Conservation (phyloP, 805 yeast genomes). For the Kurtzmaniella fragi region DNA sequence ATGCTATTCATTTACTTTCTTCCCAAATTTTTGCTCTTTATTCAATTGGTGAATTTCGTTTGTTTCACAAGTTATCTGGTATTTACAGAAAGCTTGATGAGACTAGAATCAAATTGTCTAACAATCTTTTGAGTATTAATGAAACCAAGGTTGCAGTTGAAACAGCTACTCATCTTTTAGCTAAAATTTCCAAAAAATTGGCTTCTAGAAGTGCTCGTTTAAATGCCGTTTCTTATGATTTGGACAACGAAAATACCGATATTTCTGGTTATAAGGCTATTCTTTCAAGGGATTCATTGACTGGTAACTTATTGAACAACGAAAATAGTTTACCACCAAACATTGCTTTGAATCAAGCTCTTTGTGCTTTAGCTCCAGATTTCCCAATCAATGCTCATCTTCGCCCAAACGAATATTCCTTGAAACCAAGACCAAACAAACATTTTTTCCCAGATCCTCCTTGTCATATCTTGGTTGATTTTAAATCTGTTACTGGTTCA, state of each 20-base stretch:
- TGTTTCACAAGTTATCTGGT: slow-evolving; percentile 49
- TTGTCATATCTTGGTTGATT: slow-evolving; percentile 70
- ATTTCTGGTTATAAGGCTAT: slow-evolving; percentile 64
- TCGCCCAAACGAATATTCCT: slow-evolving; percentile 20
- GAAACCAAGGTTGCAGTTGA: slow-evolving; percentile 48
- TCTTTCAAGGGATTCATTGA: slow-evolving; percentile 54
- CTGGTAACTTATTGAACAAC: slow-evolving; percentile 51
- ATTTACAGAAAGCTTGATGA: slow-evolving; percentile 57
- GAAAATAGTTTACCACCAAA: slow-evolving; percentile 45
- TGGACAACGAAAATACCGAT: slow-evolving; percentile 40
- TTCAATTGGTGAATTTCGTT: slow-evolving; percentile 63
- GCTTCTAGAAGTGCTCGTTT: slow-evolving; percentile 37
- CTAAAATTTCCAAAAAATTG: slow-evolving; percentile 58
- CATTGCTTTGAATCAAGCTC: slow-evolving; percentile 63
- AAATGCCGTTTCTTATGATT: slow-evolving; percentile 34
- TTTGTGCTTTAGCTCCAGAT: slow-evolving; percentile 67
- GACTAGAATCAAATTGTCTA: slow-evolving; percentile 47
- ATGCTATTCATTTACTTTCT: slow-evolving; percentile 52
- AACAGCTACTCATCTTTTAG: slow-evolving; percentile 47
- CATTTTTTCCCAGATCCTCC: slow-evolving; percentile 49
- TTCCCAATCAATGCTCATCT: slow-evolving; percentile 50
- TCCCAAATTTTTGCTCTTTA: slow-evolving; percentile 67
- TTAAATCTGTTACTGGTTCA: slow-evolving; percentile 61
- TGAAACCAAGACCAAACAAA: slow-evolving; percentile 43
- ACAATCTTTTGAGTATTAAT: slow-evolving; percentile 47